A percentile compares a stretch with the other conserved stretches of the same genome.
These are phyloP conservation scores for Dothidotthia symphoricarpi DNA, from an alignment of 2,329 filamentous ascomycete genomes.

Conservation along the genomic window DNA sequence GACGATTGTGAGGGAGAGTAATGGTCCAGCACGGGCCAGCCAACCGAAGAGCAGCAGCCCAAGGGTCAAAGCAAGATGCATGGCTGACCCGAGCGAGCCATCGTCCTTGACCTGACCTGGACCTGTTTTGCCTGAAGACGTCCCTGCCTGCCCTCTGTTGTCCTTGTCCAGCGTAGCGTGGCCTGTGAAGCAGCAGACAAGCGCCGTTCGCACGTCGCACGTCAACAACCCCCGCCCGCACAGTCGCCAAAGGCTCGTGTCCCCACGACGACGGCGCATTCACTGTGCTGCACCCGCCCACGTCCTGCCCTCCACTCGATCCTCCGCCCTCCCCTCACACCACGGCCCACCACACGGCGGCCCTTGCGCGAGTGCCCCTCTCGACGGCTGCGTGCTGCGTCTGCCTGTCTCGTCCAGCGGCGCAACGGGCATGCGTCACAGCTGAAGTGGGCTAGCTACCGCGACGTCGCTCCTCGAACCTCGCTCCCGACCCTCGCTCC, in stretches of 20 bases:
- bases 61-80: no score
- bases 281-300: conserved; percentile 9
- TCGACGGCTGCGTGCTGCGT: conserved; percentile 5
- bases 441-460: conserved; percentile 35
- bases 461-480: conserved; percentile 12
- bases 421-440: conserved; percentile 40
- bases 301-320: conserved; percentile 7
- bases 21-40: no score
- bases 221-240: conserved; percentile 16
- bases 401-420: conserved; percentile 9
- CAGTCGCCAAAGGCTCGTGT: conserved; percentile 16
- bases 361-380: conserved; percentile 1
- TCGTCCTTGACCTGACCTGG: no score
- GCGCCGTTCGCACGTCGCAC: conserved; percentile 14
- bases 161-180: conserved; percentile 7
- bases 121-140: conserved; percentile 4
- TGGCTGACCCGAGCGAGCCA: no score
- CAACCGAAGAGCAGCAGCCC: no score
- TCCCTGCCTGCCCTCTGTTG: conserved; percentile 3
- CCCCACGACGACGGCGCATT: conserved; percentile 14
- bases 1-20: no score
- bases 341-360: not conserved
- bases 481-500: conserved; percentile 4
- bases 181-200: conserved; percentile 5
- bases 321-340: not conserved